Conservation (phyloP, 2,329 filamentous ascomycete species). For the Beauveria sp. region DNA sequence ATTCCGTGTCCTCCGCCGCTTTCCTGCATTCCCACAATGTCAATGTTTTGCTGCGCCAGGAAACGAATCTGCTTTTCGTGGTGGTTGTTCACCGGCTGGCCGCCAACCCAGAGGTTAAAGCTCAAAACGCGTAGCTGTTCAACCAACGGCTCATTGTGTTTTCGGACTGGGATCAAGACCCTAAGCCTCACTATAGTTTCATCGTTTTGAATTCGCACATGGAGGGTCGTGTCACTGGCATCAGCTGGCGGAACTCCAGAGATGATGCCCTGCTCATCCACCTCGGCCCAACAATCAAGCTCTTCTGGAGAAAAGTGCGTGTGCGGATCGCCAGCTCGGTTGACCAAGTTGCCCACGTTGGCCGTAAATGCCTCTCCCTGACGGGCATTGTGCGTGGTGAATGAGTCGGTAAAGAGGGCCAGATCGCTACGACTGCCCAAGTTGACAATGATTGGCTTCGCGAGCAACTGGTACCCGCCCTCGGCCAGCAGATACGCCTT, state of each 20-base stretch:
- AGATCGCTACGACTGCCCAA: background rate
- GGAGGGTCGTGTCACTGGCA: constrained; percentile 16
- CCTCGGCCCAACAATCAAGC: constrained; percentile 24
- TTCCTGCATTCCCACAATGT: constrained; percentile 33
- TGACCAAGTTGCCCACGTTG: constrained; percentile 26
- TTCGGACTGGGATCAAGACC: constrained; percentile 27
- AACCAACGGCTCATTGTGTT: constrained; percentile 21
- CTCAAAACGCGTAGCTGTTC: constrained; percentile 28
- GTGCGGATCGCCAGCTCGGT: constrained; percentile 17
- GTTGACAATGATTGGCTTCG: background rate
- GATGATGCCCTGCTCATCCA: constrained; percentile 26
- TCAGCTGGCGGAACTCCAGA: constrained; percentile 26
- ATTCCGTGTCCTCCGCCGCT: constrained; percentile 22
- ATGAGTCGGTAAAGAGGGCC: constrained; percentile 23
- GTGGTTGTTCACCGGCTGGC: constrained; percentile 27
- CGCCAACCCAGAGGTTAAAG: constrained; percentile 34
- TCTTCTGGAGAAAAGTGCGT: constrained; percentile 23
- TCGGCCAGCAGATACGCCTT: constrained; percentile 5
- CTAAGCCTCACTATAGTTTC: constrained; percentile 17
- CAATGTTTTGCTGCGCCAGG: constrained; percentile 23
- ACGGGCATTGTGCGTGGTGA: constrained; percentile 30
- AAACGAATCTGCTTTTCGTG: constrained; percentile 33
- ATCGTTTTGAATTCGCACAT: constrained; percentile 21
- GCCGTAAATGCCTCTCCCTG: constrained; percentile 26
- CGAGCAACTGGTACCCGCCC: background rate